Evolutionary conservation across 257 asterid genomes (phyloP), one percentile per base, ranked within the genome.

Genomic region (Handroanthus guayacan): DNA sequence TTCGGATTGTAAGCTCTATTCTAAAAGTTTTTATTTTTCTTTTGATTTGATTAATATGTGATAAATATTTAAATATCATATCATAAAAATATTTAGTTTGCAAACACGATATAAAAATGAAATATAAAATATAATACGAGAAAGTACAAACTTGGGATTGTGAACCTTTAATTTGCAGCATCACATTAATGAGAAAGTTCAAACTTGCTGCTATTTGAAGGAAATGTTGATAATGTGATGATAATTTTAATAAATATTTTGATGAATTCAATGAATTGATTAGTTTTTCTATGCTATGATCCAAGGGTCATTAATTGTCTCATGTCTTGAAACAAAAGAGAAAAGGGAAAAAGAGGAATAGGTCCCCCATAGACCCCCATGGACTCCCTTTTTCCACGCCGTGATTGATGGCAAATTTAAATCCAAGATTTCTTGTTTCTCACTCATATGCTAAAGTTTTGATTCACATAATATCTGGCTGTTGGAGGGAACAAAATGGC

Each of bases 391-490:
- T 81, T 75, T 79, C 63, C n/a, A 69, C 63, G 75, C 62, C 83
- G 88, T 82, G 86, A 86, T 82, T 86, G 82, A 84, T 80, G 91
- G 81, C 65, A 79, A 62, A 39, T 39, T 39, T 39, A 60, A 16
- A 31, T 82, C 70, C 57, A 44, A 71, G 63, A 78, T 86, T 78
- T 75, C 82, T 67, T 78, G 66, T 47, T 78, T 73, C 76, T 60
- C 79, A 86, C 89, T 86, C 84, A 41, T 62, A 11, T 65, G 69
- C 39, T 48, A 41, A 62, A 51, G 48, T 31, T 58, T n/a, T 39
- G 10, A 45, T 73, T 67, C 76, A 67, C 71, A 54, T 69, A 60
- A 9, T 48, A 12, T 16, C 10, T n/a, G 4, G 1, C 5, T 62
- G 13, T 65, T 37, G 38, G 47, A 20, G 4, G 67, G 34, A 45